Conservation (phyloP, 495 filamentous ascomycete species). For the Letharia columbiana region DNA sequence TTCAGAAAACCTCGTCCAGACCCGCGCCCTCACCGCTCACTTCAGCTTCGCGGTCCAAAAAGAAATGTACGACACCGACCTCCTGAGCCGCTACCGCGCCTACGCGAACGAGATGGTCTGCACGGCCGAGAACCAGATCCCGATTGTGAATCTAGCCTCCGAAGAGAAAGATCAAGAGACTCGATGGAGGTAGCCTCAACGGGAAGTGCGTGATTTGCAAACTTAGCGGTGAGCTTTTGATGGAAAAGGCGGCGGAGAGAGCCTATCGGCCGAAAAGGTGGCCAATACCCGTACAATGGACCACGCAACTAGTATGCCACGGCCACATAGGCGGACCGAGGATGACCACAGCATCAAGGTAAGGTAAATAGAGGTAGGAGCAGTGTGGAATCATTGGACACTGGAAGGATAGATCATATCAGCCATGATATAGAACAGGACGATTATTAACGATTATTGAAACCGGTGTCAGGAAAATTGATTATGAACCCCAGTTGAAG, state of each 20-base stretch:
- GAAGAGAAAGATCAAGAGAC: background rate
- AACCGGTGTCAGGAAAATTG: too few relatives aligned
- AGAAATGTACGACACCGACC: constrained; percentile 32
- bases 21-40: constrained; percentile 36
- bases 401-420: too few relatives aligned
- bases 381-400: too few relatives aligned
- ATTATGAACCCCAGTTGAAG: too few relatives aligned
- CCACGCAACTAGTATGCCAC: too few relatives aligned
- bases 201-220: background rate
- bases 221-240: background rate
- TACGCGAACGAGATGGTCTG: constrained; percentile 38
- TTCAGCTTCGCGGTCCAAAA: constrained; percentile 34
- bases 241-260: background rate
- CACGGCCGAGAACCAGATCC: constrained; percentile 22
- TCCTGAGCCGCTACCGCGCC: constrained; percentile 38
- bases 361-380: too few relatives aligned
- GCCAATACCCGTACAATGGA: background rate
- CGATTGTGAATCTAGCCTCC: background rate
- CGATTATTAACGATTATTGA: too few relatives aligned
- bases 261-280: background rate
- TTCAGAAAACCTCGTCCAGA: constrained; percentile 32
- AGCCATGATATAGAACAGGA: too few relatives aligned
- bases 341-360: too few relatives aligned
- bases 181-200: background rate
- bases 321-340: too few relatives aligned